Base-by-base conservation (phyloP, 2,329 filamentous ascomycete genomes). In the Verticillium zaregamsianum region DNA sequence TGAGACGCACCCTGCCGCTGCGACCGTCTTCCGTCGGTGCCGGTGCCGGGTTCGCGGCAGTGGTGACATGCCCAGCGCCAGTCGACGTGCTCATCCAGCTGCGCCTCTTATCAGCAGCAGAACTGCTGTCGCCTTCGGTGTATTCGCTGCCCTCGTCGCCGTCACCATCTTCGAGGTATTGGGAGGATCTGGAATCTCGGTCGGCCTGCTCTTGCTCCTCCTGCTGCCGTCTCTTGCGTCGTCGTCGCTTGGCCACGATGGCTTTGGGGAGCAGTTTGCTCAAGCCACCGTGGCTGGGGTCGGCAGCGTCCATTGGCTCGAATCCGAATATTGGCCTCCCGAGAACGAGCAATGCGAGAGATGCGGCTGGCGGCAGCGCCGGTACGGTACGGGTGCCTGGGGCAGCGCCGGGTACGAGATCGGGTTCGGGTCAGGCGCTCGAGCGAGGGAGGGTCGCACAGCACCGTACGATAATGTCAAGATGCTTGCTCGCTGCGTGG, bases 221-320 rank as follows among this genome's bases (percentile, higher is more conserved):
- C 71, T 76, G 75, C 69, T 70, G 78, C 68, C 66, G 78, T 72
- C 68, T 80, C 68, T 64, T 74, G 70, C 66, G 74, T 45, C 77
- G 77, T 57, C 80, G 78, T 56, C 81, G 79, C 68, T 80, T 83
- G 57, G 77, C 76, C 32, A 75, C 73, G 60, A 86, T 77, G 40
- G 78, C 76, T 68, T 82, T 84, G 59, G 83, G 79, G 39, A 87
- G 72, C 33, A 87, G 76, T 72, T 84, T 86, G 62, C 76, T 78
- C 54, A 85, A 72, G 14, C 76, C 74, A 64, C 71, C 76, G 60
- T 63, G 57, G 58, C 59, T 58, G 25, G 57, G 11, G 23, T 49
- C 23, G 35, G 17, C 23, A 23, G 45, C 39, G 37, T 52, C 45
- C 45, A 52, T 52, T 52, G 20, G 45, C 20, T 52, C 45, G 45